These are phyloP conservation scores for Sechiopsis laciniata DNA, from an alignment of 306 rosid species.

Conservation along the genomic window DNA sequence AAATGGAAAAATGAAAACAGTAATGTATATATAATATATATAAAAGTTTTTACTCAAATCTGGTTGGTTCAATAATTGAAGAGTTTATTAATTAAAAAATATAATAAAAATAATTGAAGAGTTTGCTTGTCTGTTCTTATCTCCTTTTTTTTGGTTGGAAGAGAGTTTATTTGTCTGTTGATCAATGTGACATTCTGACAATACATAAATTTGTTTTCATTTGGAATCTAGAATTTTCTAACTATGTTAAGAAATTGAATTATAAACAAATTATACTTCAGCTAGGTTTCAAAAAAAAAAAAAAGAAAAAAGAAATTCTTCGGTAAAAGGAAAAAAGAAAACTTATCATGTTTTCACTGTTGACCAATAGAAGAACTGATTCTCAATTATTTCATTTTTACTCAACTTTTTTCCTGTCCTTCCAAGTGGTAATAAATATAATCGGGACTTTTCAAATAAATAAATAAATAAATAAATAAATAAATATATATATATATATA, in stretches of 20 bases:
- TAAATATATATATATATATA: too few species aligned
- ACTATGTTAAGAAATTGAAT: background rate
- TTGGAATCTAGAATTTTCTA: conserved; percentile 5
- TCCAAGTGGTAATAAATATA: too few species aligned
- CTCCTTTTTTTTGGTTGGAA: background rate
- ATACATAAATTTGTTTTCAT: background rate
- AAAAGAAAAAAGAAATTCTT: too few species aligned
- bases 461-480: too few species aligned
- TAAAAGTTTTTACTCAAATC: background rate
- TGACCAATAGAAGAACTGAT: background rate
- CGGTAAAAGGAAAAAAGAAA: background rate
- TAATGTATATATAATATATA: background rate
- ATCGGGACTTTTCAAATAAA: too few species aligned
- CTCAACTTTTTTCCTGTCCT: background rate
- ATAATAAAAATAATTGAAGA: background rate
- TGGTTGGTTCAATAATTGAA: background rate
- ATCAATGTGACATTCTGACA: conserved; percentile 15
- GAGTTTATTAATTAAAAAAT: too few species aligned
- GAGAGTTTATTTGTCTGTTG: background rate
- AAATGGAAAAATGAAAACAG: background rate
- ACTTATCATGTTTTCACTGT: background rate
- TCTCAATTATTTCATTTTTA: background rate
- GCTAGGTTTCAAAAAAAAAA: background rate
- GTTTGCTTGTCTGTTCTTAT: background rate
- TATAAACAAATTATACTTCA: background rate